These are phyloP conservation scores for Colletotrichum liaoningense DNA, from an alignment of 2,329 filamentous ascomycete genomes.

Conservation along the genomic window DNA sequence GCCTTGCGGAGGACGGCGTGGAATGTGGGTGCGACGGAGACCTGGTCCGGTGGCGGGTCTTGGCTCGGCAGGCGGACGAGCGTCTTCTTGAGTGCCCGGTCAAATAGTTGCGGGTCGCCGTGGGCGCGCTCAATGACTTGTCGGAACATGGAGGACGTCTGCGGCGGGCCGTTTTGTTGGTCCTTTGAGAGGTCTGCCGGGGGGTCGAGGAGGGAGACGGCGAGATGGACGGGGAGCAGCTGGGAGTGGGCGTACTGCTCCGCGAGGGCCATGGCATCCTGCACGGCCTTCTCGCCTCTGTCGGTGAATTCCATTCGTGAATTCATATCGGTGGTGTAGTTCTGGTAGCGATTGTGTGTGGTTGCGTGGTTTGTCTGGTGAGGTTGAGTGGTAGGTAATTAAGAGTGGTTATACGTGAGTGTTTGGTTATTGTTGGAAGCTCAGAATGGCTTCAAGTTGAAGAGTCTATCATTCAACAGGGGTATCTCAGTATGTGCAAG, in stretches of 20 bases:
- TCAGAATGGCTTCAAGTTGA: conserved; percentile 32
- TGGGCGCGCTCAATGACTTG: conserved; percentile 95
- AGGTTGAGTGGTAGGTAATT: not conserved
- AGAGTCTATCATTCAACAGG: conserved; percentile 31
- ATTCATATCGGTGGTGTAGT: conserved; percentile 66
- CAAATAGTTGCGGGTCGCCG: conserved; percentile 90
- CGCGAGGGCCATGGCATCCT: conserved; percentile 88
- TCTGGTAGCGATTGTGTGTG: conserved; percentile 33
- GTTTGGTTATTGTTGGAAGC: conserved; percentile 18
- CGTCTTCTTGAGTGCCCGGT: conserved; percentile 89
- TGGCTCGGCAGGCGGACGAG: conserved; percentile 93
- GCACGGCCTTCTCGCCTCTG: conserved; percentile 87
- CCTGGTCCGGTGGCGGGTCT: conserved; percentile 91
- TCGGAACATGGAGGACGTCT: conserved; percentile 82
- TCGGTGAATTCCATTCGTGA: conserved; percentile 93
- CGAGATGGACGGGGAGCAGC: conserved; percentile 89
- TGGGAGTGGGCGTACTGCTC: conserved; percentile 93
- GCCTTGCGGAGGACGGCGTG: conserved; percentile 85
- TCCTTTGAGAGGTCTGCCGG: conserved; percentile 82
- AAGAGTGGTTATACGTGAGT: conserved; percentile 8
- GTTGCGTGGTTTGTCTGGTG: conserved; percentile 23
- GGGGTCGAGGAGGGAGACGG: conserved; percentile 82
- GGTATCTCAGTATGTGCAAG: conserved; percentile 22
- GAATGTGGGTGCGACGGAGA: conserved; percentile 85
- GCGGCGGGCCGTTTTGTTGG: conserved; percentile 80